A percentile compares a stretch with the other conserved stretches of the same genome.
Conservation (phyloP, 768 basidiomycete genomes). For the Ramaria sp. region DNA sequence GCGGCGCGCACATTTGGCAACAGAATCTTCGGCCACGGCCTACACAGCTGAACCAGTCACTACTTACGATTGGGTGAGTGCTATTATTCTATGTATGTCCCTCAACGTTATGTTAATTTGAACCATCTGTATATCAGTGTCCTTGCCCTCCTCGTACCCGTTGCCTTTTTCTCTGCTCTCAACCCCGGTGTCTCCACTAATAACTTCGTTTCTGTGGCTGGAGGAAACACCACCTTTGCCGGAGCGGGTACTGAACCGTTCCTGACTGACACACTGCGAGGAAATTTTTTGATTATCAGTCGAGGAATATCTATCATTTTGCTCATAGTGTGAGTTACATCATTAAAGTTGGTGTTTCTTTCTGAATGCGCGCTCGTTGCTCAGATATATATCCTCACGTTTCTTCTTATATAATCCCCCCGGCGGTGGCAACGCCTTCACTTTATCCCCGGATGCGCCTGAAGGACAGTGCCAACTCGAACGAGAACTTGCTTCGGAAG, state of each 20-base stretch:
- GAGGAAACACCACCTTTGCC: conserved; percentile 12
- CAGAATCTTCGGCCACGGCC: conserved; percentile 59
- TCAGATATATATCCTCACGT: conserved; percentile 54
- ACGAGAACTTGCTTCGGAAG: conserved; percentile 29
- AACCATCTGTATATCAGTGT: too few species aligned
- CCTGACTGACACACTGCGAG: conserved; percentile 33
- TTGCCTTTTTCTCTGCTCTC: conserved; percentile 56
- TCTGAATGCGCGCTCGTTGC: not conserved
- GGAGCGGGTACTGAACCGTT: conserved; percentile 17
- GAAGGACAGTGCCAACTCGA: conserved; percentile 23
- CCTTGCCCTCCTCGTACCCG: conserved; percentile 50
- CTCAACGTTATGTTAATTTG: too few species aligned
- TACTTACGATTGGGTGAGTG: conserved; percentile 57
- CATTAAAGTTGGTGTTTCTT: not conserved
- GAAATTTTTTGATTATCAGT: conserved; percentile 47
- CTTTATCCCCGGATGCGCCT: conserved; percentile 30
- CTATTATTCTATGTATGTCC: too few species aligned
- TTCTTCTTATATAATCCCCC: conserved; percentile 65
- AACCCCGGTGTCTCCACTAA: conserved; percentile 22
- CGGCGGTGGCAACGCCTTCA: conserved; percentile 38
- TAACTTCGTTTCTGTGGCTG: conserved; percentile 12
- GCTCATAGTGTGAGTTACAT: conserved; percentile 38
- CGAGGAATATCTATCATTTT: conserved; percentile 55
- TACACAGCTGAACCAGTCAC: conserved; percentile 55
- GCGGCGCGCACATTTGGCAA: conserved; percentile 54